Evolutionary conservation across 345 rosid genomes (phyloP), one percentile per base, ranked within the genome.

Genomic region (Melastoma malabathricum): DNA sequence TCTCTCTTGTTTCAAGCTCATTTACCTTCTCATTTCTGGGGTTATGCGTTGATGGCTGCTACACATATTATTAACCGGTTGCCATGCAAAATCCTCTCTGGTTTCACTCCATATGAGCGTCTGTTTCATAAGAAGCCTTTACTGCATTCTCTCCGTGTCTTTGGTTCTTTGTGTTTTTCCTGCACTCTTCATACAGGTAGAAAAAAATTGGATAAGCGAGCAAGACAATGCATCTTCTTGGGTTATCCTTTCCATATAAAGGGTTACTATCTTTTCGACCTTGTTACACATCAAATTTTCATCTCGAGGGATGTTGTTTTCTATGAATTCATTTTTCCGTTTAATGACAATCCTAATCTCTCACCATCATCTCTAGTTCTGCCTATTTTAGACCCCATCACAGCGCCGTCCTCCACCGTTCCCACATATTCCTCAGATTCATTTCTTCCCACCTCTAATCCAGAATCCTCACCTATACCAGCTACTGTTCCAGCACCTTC

Each of bases 91-190:
- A 6, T 27, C 1, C 54, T 51, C 5, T 18, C 17, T 4, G 31
- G 31, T 10, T 22, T 22, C 12, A 22, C 43, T 13, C 54, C 54
- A 12, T 27, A 18, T 20, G 54, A 51, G 16, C 5, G 25, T 13
- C 39, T 51, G n/a, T 27, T 13, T 27, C 10, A 13, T 13, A 51
- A 51, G 15, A 5, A 1, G 8, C 54, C 43, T 4, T 13, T 14
- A 6, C 31, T 13, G 25, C 15, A 2, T 0, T 8, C 14, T 51
- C 17, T 47, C 22, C 15, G 43, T 13, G 13, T 18, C 15, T 51
- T 51, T 51, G 54, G 54, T 3, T 51, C 39, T 10, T 29, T 51
- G 4, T 51, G 54, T 23, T 51, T 22, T 51, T 15, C 43, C 10
- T 10, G n/a, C 6, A 25, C 17, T 2, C 10, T 13, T 4, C 8